Evolutionary conservation across 768 basidiomycete genomes (phyloP).

Genomic region (Amanita brunnescens): DNA sequence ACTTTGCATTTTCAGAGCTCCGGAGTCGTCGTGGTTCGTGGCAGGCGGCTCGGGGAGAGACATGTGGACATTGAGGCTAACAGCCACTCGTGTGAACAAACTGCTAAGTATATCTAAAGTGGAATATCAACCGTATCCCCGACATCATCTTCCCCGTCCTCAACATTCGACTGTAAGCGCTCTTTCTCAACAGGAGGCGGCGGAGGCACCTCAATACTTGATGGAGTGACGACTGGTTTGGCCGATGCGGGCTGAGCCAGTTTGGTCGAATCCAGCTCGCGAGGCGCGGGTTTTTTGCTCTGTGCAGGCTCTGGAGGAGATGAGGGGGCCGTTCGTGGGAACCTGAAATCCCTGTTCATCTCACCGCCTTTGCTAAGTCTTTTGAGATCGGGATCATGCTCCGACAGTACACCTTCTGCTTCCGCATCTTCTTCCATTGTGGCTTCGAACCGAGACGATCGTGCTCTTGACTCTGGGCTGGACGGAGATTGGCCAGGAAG

Average conservation of each 20-base stretch:
- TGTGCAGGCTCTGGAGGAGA: constrained; percentile 10
- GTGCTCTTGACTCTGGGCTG: constrained; percentile 15
- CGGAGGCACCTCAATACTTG: constrained; percentile 68
- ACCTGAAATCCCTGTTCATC: constrained; percentile 73
- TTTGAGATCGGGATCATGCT: constrained; percentile 18
- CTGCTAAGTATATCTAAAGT: neutral
- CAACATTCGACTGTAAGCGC: constrained; percentile 28
- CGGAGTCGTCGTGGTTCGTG: neutral
- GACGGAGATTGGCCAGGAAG: constrained; percentile 29
- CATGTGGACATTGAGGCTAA: constrained; percentile 6
- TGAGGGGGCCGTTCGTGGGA: constrained; percentile 35
- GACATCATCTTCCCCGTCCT: constrained; percentile 63
- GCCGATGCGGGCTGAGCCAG: constrained; percentile 1
- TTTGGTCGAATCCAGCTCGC: constrained; percentile 8
- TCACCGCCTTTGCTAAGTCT: constrained; percentile 55
- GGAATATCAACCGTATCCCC: constrained; percentile 65
- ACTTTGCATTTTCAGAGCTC: neutral
- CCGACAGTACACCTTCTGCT: constrained; percentile 11
- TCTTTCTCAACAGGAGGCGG: constrained; percentile 78
- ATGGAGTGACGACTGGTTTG: constrained; percentile 40
- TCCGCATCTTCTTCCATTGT: constrained; percentile 40
- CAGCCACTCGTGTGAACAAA: neutral
- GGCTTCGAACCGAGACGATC: constrained; percentile 32
- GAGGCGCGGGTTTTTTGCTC: neutral
- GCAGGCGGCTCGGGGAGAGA: neutral